Evolutionary conservation across 179 eudicot genomes (phyloP).

Genomic region (Beta corolliflora): DNA sequence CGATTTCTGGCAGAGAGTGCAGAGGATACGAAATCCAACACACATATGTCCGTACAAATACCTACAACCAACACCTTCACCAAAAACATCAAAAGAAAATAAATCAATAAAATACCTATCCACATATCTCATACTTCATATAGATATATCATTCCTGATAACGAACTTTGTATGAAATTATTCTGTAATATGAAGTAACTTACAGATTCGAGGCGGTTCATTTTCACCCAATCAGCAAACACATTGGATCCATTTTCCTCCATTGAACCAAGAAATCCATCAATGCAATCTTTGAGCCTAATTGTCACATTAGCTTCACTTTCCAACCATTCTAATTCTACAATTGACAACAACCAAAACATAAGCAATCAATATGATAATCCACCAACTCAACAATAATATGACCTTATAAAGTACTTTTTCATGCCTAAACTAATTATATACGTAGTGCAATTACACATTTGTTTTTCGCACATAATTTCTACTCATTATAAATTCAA

Average conservation of each 20-base stretch:
- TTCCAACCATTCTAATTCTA: conserved; percentile 85
- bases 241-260: conserved; percentile 86
- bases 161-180: no score
- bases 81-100: conserved; percentile 14
- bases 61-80: conserved; percentile 82
- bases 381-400: neutral
- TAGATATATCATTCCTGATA: neutral
- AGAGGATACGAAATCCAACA: conserved; percentile 81
- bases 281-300: conserved; percentile 81
- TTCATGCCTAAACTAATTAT: no score
- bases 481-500: neutral
- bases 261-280: conserved; percentile 79
- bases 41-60: conserved; percentile 92
- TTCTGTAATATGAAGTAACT: conserved; percentile 21
- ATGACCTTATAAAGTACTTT: neutral
- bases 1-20: conserved; percentile 84
- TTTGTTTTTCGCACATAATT: no score
- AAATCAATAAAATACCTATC: neutral
- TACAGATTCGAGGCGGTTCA: conserved; percentile 73
- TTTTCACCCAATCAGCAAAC: conserved; percentile 84
- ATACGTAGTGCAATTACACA: no score
- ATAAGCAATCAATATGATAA: neutral
- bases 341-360: conserved; percentile 9
- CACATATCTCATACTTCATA: no score
- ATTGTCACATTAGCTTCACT: conserved; percentile 73